These are phyloP conservation scores for Draba incana DNA, from an alignment of 345 rosid genomes.

Conservation along the genomic window DNA sequence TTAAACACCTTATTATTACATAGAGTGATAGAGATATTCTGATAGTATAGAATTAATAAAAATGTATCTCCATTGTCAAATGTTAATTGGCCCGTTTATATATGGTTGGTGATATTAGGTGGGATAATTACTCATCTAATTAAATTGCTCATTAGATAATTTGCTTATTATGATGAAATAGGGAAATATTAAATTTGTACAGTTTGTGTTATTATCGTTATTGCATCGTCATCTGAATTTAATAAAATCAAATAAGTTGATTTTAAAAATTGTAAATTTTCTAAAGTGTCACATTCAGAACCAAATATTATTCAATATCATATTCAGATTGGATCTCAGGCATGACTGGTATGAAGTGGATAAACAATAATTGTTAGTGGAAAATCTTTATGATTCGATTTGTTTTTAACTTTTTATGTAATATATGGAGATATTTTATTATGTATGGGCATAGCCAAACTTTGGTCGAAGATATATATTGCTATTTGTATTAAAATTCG, in stretches of 20 bases:
- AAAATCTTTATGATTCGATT: slow-evolving; percentile 32
- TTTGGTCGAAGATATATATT: slow-evolving; percentile 23
- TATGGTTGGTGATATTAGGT: not conserved
- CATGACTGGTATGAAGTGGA: slow-evolving; percentile 27
- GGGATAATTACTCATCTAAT: not conserved
- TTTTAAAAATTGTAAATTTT: not conserved
- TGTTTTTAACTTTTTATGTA: not conserved
- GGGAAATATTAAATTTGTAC: too few species aligned
- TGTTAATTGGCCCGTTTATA: slow-evolving; percentile 1
- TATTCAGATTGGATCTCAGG: slow-evolving; percentile 30
- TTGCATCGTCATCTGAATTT: too few species aligned
- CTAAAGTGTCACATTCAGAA: not conserved
- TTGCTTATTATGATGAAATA: too few species aligned
- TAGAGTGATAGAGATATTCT: not conserved
- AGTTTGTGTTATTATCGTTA: too few species aligned
- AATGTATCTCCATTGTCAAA: slow-evolving; percentile 2
- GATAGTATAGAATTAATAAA: not conserved
- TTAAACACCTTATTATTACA: not conserved
- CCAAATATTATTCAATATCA: not conserved
- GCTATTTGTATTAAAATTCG: not conserved
- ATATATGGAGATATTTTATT: slow-evolving; percentile 21
- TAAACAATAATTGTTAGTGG: slow-evolving; percentile 9
- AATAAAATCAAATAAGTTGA: too few species aligned
- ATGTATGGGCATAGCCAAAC: slow-evolving; percentile 21
- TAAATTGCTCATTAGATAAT: not conserved